Percentiles rank a stretch among this genome's conserved stretches.
Evolutionary conservation across 345 rosid species (phyloP).

Genomic region (Physaria fendleri): DNA sequence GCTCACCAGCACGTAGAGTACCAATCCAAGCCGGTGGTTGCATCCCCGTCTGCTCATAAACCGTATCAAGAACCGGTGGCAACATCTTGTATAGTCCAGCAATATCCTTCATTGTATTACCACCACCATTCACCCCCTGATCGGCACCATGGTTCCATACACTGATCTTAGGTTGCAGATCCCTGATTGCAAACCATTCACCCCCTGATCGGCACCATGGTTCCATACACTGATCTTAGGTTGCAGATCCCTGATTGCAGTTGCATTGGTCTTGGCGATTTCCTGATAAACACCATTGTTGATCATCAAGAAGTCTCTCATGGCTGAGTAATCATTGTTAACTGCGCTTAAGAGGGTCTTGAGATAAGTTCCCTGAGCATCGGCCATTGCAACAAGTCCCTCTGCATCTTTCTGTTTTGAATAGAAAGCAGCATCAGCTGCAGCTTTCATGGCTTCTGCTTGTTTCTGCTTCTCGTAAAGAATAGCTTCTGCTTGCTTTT

Average conservation of each 20-base stretch:
- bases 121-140: conserved; percentile 20
- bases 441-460: conserved; percentile 53
- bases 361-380: conserved; percentile 55
- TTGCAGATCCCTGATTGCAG: conserved; percentile 50
- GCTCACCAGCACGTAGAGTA: conserved; percentile 22
- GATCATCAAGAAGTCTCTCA: conserved; percentile 63
- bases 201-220: conserved; percentile 21
- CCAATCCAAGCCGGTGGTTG: conserved; percentile 67
- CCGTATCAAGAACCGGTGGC: conserved; percentile 72
- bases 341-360: conserved; percentile 44
- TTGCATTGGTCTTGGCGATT: conserved; percentile 55
- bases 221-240: conserved; percentile 76
- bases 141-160: conserved; percentile 47
- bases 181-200: conserved; percentile 39
- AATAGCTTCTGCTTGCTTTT: conserved; percentile 57
- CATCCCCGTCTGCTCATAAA: conserved; percentile 82
- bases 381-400: conserved; percentile 45
- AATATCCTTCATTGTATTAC: conserved; percentile 42
- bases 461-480: conserved; percentile 51
- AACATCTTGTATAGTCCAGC: conserved; percentile 64
- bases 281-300: conserved; percentile 46
- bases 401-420: conserved; percentile 63
- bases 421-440: conserved; percentile 51
- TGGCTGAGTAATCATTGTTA: conserved; percentile 48
- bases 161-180: conserved; percentile 62